phyloP scores from a whole-genome alignment of 164 flowering plant species.

The Tetrastigma voinierianum region DNA sequence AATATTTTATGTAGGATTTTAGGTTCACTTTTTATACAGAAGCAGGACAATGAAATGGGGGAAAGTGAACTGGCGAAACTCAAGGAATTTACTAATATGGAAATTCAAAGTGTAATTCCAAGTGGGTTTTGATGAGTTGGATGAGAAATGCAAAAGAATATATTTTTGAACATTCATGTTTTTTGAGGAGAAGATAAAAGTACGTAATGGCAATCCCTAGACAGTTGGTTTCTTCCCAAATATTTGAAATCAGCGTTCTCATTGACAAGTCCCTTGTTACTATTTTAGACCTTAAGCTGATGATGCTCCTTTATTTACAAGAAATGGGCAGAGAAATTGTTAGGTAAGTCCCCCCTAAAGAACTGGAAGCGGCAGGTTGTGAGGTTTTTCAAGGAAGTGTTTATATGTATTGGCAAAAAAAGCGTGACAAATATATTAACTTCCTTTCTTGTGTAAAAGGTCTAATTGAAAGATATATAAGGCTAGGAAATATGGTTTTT shows the following conservation, averaged over 20 bases:
- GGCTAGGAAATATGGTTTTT: too few relatives aligned
- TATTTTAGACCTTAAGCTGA: neutral
- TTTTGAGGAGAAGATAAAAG: neutral
- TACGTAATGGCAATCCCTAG: neutral
- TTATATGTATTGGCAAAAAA: neutral
- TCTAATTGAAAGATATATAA: too few relatives aligned
- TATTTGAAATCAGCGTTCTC: conserved; percentile 2
- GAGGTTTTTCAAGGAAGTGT: neutral
- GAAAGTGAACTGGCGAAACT: neutral
- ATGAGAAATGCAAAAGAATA: neutral
- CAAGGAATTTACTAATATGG: neutral
- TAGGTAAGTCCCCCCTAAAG: neutral
- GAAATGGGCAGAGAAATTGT: conserved; percentile 4
- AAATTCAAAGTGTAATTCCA: neutral
- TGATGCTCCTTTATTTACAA: conserved; percentile 10
- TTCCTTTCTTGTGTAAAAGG: too few relatives aligned
- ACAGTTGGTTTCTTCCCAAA: neutral
- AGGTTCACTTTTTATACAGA: neutral
- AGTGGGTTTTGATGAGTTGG: conserved; percentile 1
- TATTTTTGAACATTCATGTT: conserved; percentile 3
- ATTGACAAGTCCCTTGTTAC: conserved; percentile 1
- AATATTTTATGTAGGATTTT: neutral
- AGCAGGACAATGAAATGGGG: neutral
- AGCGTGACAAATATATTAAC: too few relatives aligned
- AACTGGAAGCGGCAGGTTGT: conserved; percentile 2